A percentile compares a stretch with the other conserved stretches of the same genome.
These are phyloP conservation scores for Stemphylium beticola DNA, from an alignment of 2,329 filamentous ascomycete species.

Conservation along the genomic window DNA sequence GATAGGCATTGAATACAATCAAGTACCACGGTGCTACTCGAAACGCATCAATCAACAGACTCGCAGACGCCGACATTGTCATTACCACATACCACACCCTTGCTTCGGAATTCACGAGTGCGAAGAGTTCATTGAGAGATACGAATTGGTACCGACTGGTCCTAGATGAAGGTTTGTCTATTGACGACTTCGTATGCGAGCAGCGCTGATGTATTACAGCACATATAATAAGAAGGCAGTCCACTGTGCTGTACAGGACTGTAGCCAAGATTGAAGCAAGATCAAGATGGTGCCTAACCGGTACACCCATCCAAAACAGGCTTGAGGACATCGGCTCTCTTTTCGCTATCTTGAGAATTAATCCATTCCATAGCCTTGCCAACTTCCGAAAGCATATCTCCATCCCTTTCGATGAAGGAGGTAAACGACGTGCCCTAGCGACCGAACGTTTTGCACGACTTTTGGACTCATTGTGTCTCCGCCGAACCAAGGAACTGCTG, in stretches of 20 bases:
- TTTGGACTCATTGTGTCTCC: slow-evolving; percentile 50
- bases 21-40: not conserved
- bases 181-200: too few species aligned
- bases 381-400: slow-evolving; percentile 56
- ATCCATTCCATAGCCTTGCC: slow-evolving; percentile 51
- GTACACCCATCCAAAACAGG: slow-evolving; percentile 59
- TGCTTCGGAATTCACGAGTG: slow-evolving; percentile 9
- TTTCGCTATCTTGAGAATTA: slow-evolving; percentile 56
- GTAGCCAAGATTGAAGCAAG: slow-evolving; percentile 44
- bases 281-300: slow-evolving; percentile 50
- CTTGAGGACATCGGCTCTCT: slow-evolving; percentile 61
- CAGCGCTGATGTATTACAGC: not conserved
- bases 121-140: slow-evolving; percentile 17
- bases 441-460: not conserved
- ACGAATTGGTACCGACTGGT: slow-evolving; percentile 41
- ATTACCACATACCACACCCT: slow-evolving; percentile 43
- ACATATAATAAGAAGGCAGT: slow-evolving; percentile 42
- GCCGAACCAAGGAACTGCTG: slow-evolving; percentile 52
- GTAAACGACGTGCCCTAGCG: too few species aligned
- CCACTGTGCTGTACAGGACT: slow-evolving; percentile 53
- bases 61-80: slow-evolving; percentile 24
- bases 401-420: not conserved
- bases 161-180: slow-evolving; percentile 34
- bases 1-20: not conserved
- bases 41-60: not conserved